Base-by-base conservation (phyloP, 2,329 filamentous ascomycete genomes). In the Lachnellula willkommii region DNA sequence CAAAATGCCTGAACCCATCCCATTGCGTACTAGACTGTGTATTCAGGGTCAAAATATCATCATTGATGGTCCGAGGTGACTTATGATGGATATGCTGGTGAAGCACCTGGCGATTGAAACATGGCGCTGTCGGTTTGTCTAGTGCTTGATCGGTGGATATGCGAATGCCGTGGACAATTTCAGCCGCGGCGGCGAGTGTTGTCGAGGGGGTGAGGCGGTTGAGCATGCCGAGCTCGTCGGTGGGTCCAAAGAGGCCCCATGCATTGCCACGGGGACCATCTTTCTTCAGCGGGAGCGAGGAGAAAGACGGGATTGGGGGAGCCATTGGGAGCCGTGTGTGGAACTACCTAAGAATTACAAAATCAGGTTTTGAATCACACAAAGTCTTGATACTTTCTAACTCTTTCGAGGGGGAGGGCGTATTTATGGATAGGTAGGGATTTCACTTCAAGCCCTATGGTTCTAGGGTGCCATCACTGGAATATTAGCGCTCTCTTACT, bases 11-110 rank as follows among this genome's bases (percentile, higher is more conserved):
- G 5, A 77, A 68, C 22, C 72, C 71, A 66, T 78, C 75, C 74
- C 75, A 78, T 54, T 78, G 75, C 36, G 66, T 71, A 36, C 69
- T 70, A 50, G 67, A 69, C 59, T 79, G 76, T 3, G 76, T 78
- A 60, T 77, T 77, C 58, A 76, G 72, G 2, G 45, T 53, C 20
- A 65, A 24, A n/a, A 56, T 58, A 59, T 65, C 63, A 54, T 66
- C 63, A 52, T 66, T 66, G 12, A 66, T 60, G 4, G 58, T 56
- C 47, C 65, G 59, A 4, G 62, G 61, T 2, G 37, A 40, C 47
- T 67, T 67, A 40, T 63, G 50, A 28, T 54, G 47, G 14, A 67
- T 63, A 4, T 63, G 57, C 12, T 72, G 69, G 2, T 62, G 42
- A 59, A 68, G 66, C 39, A 46, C 57, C 40, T 64, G 65, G 15